Evolutionary conservation across 805 yeast species (phyloP).

Genomic region (Naumovozyma baii): DNA sequence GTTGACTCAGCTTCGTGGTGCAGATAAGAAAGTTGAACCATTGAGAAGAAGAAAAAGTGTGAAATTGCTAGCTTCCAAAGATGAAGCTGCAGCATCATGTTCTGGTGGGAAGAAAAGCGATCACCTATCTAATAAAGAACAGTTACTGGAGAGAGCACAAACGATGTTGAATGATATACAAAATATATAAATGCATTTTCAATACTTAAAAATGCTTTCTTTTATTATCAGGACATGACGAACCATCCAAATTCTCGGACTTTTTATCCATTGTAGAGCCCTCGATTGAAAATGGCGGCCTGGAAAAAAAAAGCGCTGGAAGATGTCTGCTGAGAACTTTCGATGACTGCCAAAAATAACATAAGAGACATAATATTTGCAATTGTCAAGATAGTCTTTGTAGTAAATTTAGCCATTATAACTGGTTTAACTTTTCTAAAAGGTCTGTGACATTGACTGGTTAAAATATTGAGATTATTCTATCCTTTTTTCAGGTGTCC

Average conservation of each 20-base stretch:
- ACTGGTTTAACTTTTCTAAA: too few species aligned
- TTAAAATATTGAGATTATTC: too few species aligned
- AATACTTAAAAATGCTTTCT: too few species aligned
- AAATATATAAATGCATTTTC: slow-evolving; percentile 14
- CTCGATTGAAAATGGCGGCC: background rate
- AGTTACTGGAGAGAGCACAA: slow-evolving; percentile 21
- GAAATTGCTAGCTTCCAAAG: slow-evolving; percentile 1
- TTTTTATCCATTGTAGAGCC: too few species aligned
- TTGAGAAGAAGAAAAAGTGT: slow-evolving; percentile 16
- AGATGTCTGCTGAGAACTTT: background rate
- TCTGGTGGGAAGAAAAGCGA: background rate
- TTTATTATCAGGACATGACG: too few species aligned
- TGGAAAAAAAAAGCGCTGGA: background rate
- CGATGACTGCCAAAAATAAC: background rate
- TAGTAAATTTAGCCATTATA: too few species aligned
- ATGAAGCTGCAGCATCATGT: background rate
- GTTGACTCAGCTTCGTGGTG: slow-evolving; percentile 21
- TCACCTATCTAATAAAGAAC: background rate
- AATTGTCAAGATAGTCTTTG: too few species aligned
- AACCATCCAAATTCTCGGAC: too few species aligned
- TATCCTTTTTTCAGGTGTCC: too few species aligned
- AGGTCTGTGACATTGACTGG: too few species aligned
- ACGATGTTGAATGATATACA: slow-evolving; percentile 23
- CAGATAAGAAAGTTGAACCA: slow-evolving; percentile 11
- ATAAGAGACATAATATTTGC: too few species aligned